Conservation (phyloP, 2,329 filamentous ascomycete genomes). For the Aspergillus novofumigatus region DNA sequence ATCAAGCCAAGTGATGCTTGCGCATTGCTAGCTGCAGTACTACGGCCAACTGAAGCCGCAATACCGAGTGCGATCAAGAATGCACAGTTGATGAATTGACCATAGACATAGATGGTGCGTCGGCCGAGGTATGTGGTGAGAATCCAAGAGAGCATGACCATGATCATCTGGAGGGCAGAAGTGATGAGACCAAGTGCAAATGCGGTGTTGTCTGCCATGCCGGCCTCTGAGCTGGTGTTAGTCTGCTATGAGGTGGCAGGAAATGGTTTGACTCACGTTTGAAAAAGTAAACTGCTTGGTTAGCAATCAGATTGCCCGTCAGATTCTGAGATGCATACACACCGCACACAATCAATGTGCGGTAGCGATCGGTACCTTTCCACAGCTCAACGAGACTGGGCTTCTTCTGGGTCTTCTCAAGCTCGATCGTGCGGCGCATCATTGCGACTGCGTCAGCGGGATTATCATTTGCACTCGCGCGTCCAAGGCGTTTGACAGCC, state of each 20-base stretch:
- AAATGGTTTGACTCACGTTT: slow-evolving; percentile 26
- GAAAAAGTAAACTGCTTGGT: slow-evolving; percentile 61
- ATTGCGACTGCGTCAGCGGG: slow-evolving; percentile 50
- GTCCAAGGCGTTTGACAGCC: slow-evolving; percentile 50
- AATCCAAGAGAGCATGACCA: slow-evolving; percentile 65
- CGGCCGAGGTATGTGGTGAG: slow-evolving; percentile 61
- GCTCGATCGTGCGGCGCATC: slow-evolving; percentile 56
- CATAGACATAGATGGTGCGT: slow-evolving; percentile 62
- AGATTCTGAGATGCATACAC: slow-evolving; percentile 59
- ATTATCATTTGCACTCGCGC: slow-evolving; percentile 35
- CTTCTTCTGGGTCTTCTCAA: slow-evolving; percentile 48
- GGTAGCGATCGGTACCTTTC: slow-evolving; percentile 52
- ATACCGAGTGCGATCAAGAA: no score
- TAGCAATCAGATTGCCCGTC: slow-evolving; percentile 59
- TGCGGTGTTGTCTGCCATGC: slow-evolving; percentile 51
- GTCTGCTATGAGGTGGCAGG: slow-evolving; percentile 16
- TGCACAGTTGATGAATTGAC: slow-evolving; percentile 49
- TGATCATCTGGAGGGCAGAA: slow-evolving; percentile 58
- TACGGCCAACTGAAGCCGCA: no score
- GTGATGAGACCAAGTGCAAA: slow-evolving; percentile 63
- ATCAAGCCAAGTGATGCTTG: slow-evolving; percentile 62
- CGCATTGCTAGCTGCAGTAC: slow-evolving; percentile 43
- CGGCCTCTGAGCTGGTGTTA: slow-evolving; percentile 53
- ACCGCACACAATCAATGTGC: slow-evolving; percentile 53
- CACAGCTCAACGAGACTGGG: slow-evolving; percentile 51